These are phyloP conservation scores for Polytolypa hystricis DNA, from an alignment of 2,329 filamentous ascomycete species.

Conservation along the genomic window DNA sequence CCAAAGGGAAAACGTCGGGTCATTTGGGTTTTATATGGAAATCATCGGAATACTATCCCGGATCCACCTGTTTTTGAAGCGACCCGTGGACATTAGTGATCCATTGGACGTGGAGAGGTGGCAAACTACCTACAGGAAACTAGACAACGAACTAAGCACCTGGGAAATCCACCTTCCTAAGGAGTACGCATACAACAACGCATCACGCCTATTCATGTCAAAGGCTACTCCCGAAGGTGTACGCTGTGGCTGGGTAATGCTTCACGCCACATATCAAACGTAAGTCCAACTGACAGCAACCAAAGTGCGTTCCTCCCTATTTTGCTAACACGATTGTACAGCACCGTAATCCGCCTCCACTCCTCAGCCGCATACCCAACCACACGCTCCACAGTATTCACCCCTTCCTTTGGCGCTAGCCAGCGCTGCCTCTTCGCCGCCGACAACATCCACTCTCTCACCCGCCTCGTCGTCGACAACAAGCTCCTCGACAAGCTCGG, in stretches of 20 bases:
- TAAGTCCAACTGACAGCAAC: constrained; percentile 27
- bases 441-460: constrained; percentile 67
- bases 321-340: constrained; percentile 19
- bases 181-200: constrained; percentile 64
- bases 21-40: constrained; percentile 84
- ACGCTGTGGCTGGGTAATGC: constrained; percentile 79
- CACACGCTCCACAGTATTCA: constrained; percentile 78
- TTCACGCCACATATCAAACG: constrained; percentile 84
- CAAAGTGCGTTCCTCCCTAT: neutral
- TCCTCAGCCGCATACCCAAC: constrained; percentile 89
- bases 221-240: constrained; percentile 57
- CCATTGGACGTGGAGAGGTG: constrained; percentile 77
- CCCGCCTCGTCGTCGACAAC: constrained; percentile 65
- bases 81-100: constrained; percentile 77
- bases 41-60: constrained; percentile 76
- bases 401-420: constrained; percentile 72
- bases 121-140: constrained; percentile 75
- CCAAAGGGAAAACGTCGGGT: constrained; percentile 69
- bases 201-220: constrained; percentile 59
- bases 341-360: constrained; percentile 75
- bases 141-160: constrained; percentile 65
- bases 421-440: constrained; percentile 76
- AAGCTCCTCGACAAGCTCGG: constrained; percentile 69
- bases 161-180: constrained; percentile 78
- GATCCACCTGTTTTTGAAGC: constrained; percentile 80